phyloP scores from a whole-genome alignment of 2,329 filamentous ascomycete species.

The Boeremia lycopersici region DNA sequence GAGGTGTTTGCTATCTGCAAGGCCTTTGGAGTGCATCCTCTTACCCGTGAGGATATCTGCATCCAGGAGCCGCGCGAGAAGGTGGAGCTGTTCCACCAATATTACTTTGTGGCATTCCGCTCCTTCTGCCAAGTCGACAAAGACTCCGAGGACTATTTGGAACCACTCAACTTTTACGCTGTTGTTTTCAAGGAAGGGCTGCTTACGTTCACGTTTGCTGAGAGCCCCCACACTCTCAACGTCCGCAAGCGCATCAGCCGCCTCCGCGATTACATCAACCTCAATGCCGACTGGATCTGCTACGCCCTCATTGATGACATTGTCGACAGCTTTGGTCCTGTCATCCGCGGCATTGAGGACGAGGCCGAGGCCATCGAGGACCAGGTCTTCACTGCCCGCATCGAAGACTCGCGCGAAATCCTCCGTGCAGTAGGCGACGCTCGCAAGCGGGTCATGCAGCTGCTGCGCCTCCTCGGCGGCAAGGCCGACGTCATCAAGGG shows the following conservation, averaged over 20 bases:
- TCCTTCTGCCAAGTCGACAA: constrained; percentile 88
- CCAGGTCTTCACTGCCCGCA: constrained; percentile 87
- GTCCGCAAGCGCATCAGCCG: constrained; percentile 91
- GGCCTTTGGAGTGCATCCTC: constrained; percentile 91
- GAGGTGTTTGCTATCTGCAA: constrained; percentile 88
- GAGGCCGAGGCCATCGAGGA: constrained; percentile 95
- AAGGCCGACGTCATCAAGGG: constrained; percentile 98
- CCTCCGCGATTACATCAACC: constrained; percentile 90
- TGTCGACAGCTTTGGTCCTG: constrained; percentile 91
- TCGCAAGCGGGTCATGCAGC: constrained; percentile 91
- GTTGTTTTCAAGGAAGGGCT: constrained; percentile 96
- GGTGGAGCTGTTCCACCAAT: constrained; percentile 95
- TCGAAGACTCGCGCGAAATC: constrained; percentile 87
- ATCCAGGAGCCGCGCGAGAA: constrained; percentile 97
- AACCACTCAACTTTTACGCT: constrained; percentile 95
- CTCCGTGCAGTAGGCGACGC: constrained; percentile 86
- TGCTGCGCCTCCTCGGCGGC: constrained; percentile 90
- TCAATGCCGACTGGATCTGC: constrained; percentile 98
- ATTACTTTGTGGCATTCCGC: constrained; percentile 97
- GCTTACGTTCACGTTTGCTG: constrained; percentile 89
- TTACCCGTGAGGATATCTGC: constrained; percentile 95
- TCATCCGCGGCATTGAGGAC: constrained; percentile 83
- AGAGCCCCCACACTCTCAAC: constrained; percentile 84
- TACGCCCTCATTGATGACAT: constrained; percentile 99
- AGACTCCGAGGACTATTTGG: constrained; percentile 79